Conservation (phyloP, 1,139 yeast species). For the Suzukiozyma palmioleophila region DNA sequence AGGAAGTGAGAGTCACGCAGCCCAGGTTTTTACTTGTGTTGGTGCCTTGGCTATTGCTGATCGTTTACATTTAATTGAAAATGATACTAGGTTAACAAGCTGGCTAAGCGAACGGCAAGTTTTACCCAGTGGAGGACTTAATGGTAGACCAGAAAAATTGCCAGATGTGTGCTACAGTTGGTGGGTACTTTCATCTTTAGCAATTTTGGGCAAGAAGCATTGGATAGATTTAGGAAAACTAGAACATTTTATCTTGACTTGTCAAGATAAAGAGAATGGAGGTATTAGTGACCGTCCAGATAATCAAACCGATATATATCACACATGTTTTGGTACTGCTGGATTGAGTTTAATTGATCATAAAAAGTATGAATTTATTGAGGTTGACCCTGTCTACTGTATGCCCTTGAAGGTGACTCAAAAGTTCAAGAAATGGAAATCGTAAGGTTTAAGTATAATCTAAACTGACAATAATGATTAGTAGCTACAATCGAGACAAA, state of each 20-base stretch:
- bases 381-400: conserved; percentile 83
- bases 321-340: conserved; percentile 84
- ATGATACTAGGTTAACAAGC: conserved; percentile 41
- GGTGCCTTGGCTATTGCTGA: conserved; percentile 73
- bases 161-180: conserved; percentile 97
- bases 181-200: conserved; percentile 89
- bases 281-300: conserved; percentile 92
- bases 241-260: conserved; percentile 59
- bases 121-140: conserved; percentile 78
- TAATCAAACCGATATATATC: conserved; percentile 89
- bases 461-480: too few relatives aligned
- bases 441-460: background rate
- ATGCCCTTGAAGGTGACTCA: conserved; percentile 57
- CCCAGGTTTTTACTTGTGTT: conserved; percentile 84
- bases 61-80: conserved; percentile 51
- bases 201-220: conserved; percentile 59
- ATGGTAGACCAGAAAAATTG: conserved; percentile 93
- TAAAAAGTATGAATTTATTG: conserved; percentile 42
- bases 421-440: conserved; percentile 43
- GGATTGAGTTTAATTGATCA: conserved; percentile 75
- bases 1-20: conserved; percentile 93
- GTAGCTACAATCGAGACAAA: too few relatives aligned
- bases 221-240: conserved; percentile 72
- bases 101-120: conserved; percentile 94
- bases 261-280: conserved; percentile 78